Conservation (phyloP, 2,329 filamentous ascomycete genomes). For the Pezicula neosporulosa region DNA sequence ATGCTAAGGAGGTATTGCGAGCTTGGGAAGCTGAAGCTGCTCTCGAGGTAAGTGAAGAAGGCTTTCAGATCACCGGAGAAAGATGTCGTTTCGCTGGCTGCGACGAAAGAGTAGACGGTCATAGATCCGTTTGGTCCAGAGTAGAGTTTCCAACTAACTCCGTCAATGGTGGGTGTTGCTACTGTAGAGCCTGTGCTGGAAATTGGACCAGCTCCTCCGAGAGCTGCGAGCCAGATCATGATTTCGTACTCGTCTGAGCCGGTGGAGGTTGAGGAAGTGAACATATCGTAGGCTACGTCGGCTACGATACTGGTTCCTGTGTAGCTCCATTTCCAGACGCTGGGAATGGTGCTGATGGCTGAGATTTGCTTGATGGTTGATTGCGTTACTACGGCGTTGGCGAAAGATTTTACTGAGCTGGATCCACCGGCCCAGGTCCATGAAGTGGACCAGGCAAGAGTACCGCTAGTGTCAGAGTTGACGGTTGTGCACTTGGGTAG, state of each 20-base stretch:
- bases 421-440: constrained; percentile 36
- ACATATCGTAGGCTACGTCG: constrained; percentile 61
- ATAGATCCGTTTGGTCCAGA: constrained; percentile 56
- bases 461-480: constrained; percentile 28
- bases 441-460: constrained; percentile 34
- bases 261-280: constrained; percentile 46
- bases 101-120: constrained; percentile 60
- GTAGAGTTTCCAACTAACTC: constrained; percentile 54
- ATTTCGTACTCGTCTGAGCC: constrained; percentile 54
- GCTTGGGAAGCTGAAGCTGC: constrained; percentile 41
- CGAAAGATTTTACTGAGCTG: constrained; percentile 37
- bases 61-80: constrained; percentile 55
- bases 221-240: constrained; percentile 61
- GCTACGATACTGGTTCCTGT: constrained; percentile 45
- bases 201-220: constrained; percentile 56
- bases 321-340: constrained; percentile 41
- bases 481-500: constrained; percentile 30
- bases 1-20: constrained; percentile 51
- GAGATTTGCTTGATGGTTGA: constrained; percentile 34
- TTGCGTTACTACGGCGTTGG: constrained; percentile 33
- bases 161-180: constrained; percentile 50
- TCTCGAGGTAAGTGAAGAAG: constrained; percentile 54
- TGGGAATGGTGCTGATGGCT: constrained; percentile 32
- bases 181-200: constrained; percentile 47
- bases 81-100: constrained; percentile 38